A percentile compares a stretch with the other conserved stretches of the same genome.
phyloP scores from a whole-genome alignment of 495 filamentous ascomycete genomes.

The Apodospora peruviana region DNA sequence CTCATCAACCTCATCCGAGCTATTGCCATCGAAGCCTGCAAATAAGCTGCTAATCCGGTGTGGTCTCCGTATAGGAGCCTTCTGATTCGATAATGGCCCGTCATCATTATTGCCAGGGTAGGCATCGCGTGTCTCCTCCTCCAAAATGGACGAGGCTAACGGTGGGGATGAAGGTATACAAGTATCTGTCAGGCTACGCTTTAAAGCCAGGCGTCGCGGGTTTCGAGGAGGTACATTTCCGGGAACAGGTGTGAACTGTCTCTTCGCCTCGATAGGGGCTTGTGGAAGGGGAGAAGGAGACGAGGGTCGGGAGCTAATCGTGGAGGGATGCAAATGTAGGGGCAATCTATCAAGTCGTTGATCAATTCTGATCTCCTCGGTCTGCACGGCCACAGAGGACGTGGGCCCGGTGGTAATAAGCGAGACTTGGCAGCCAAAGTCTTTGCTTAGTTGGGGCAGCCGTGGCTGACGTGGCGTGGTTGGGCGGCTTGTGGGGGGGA shows the following conservation, averaged over 20 bases:
- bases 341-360: constrained; percentile 67
- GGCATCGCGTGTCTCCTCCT: constrained; percentile 50
- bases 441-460: constrained; percentile 49
- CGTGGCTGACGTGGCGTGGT: constrained; percentile 48
- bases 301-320: constrained; percentile 53
- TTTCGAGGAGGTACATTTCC: constrained; percentile 48
- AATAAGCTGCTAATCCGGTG: constrained; percentile 78
- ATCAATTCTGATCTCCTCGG: constrained; percentile 79
- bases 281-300: constrained; percentile 35
- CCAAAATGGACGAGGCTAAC: constrained; percentile 10
- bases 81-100: constrained; percentile 61
- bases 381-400: constrained; percentile 74
- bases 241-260: constrained; percentile 44
- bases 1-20: constrained; percentile 53
- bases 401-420: constrained; percentile 39
- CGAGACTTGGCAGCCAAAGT: constrained; percentile 51
- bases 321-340: constrained; percentile 70
- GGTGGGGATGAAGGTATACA: constrained; percentile 46
- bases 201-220: constrained; percentile 42
- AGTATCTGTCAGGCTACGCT: constrained; percentile 40
- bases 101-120: constrained; percentile 84
- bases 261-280: constrained; percentile 24
- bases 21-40: constrained; percentile 64
- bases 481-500: constrained; percentile 50
- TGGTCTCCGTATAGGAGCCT: constrained; percentile 58